Percentiles rank a stretch among this genome's conserved stretches.
Conservation (phyloP, 1,284 basidiomycete genomes). For the Pulchroboletus neoregius region DNA sequence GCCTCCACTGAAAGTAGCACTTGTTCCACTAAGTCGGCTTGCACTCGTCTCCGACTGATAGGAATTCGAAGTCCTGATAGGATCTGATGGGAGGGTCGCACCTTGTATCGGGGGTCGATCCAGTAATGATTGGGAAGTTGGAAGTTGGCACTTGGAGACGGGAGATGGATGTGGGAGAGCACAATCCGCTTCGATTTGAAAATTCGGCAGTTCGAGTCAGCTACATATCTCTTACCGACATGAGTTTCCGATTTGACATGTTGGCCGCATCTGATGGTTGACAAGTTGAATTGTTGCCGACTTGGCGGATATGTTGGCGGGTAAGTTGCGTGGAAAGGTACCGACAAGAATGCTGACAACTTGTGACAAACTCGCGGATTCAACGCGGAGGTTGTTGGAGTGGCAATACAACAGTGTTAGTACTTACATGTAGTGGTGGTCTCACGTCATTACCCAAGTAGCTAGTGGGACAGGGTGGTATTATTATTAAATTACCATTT, state of each 20-base stretch:
- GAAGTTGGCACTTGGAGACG: background rate
- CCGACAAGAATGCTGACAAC: background rate
- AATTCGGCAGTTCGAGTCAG: background rate
- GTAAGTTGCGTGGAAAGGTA: background rate
- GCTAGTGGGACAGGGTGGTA: too few relatives aligned
- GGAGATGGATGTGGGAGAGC: background rate
- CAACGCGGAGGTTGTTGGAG: background rate
- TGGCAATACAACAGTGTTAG: background rate
- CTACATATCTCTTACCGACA: background rate
- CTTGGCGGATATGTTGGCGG: background rate
- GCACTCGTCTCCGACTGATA: background rate
- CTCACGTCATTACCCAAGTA: background rate
- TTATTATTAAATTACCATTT: background rate
- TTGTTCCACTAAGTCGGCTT: too few relatives aligned
- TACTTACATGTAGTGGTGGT: background rate
- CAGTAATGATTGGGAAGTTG: background rate
- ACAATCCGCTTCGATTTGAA: background rate
- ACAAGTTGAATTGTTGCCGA: background rate
- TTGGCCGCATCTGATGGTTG: background rate
- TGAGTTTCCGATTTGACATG: background rate
- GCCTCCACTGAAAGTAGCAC: too few relatives aligned
- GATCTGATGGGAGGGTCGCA: background rate
- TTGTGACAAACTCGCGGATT: background rate
- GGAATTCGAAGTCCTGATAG: background rate
- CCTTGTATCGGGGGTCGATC: constrained; percentile 1